phyloP scores from a whole-genome alignment of 2,329 filamentous ascomycete species.

The Xylaria multiplex region DNA sequence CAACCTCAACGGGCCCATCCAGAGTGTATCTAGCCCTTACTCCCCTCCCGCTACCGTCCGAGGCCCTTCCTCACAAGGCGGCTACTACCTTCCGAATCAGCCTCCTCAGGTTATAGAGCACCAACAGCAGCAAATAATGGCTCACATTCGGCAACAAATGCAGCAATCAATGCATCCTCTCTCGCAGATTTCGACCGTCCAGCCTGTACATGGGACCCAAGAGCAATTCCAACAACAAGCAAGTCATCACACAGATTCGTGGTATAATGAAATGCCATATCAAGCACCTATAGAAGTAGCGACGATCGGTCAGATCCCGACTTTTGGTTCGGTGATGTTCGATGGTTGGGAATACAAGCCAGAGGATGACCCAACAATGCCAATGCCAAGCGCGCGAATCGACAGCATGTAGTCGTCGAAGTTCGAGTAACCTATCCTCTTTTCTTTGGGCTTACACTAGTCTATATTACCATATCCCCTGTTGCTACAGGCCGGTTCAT shows the following conservation, averaged over 20 bases:
- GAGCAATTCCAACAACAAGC: conserved; percentile 54
- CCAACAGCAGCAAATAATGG: conserved; percentile 54
- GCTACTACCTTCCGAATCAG: conserved; percentile 65
- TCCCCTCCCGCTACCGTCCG: conserved; percentile 63
- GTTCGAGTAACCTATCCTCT: background rate
- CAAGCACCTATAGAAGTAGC: conserved; percentile 67
- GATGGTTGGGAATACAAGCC: conserved; percentile 66
- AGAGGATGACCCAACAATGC: conserved; percentile 67
- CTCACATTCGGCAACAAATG: conserved; percentile 57
- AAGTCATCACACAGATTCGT: conserved; percentile 59
- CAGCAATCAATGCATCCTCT: conserved; percentile 39
- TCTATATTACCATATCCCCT: background rate
- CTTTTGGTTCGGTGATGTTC: conserved; percentile 61
- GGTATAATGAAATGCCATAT: conserved; percentile 63
- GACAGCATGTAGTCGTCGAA: conserved; percentile 58
- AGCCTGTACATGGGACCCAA: conserved; percentile 42
- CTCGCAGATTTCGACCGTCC: conserved; percentile 43
- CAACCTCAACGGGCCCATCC: conserved; percentile 60
- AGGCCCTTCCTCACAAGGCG: conserved; percentile 63
- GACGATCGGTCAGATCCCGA: conserved; percentile 62
- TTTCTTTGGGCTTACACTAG: background rate
- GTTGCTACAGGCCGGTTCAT: background rate
- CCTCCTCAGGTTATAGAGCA: conserved; percentile 55
- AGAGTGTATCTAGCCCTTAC: conserved; percentile 69
- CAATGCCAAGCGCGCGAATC: conserved; percentile 68